Base-by-base conservation (phyloP, 1,284 basidiomycete genomes). In the Neonothopanus nambi region DNA sequence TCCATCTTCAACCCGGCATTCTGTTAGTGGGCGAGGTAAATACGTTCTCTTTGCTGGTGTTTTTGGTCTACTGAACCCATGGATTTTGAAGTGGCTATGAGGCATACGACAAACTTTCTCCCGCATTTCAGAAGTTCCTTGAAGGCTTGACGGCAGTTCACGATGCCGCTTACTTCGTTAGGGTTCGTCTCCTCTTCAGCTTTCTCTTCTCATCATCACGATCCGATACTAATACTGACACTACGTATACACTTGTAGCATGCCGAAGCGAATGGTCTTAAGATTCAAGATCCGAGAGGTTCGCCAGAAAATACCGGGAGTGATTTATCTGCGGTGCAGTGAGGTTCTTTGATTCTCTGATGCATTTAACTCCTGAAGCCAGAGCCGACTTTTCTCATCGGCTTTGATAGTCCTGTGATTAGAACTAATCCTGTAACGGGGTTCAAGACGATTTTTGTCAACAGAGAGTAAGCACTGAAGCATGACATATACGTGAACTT, bases 381-480 rank as follows among this genome's bases (percentile, higher is more conserved):
- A 13, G 13, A 11, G 30, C 30, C 13, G 13, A 33, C 13, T 33
- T 48, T 36, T 24, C 9, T n/a, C 37, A 44, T 57, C 23, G 36
- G 44, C 30, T 5, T 40, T 18, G 17, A 24, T 46, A 76, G 75
- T 59, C 78, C 78, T 5, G 75, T 81, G 51, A 74, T 79, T 50
- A 69, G 79, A 40, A 80, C 77, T 4, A 73, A 82, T 62, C 82
- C 82, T 4, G 79, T 87, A 3, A 89, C 86, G 0, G 86, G 86
- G 2, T 86, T 77, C 75, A 85, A 87, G 64, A 69, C 73, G 1
- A 66, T 89, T 26, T 88, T 84, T 61, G 84, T 89, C 51, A 87
- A 89, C 73, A 70, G 64, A 60, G 71, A 68, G 67, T 78, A 57
- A 42, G 70, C 60, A 37, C 20, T 39, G 2, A 36, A 15, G 17